Evolutionary conservation across 106 monocot species (phyloP).

Genomic region (Amphibolis antarctica): DNA sequence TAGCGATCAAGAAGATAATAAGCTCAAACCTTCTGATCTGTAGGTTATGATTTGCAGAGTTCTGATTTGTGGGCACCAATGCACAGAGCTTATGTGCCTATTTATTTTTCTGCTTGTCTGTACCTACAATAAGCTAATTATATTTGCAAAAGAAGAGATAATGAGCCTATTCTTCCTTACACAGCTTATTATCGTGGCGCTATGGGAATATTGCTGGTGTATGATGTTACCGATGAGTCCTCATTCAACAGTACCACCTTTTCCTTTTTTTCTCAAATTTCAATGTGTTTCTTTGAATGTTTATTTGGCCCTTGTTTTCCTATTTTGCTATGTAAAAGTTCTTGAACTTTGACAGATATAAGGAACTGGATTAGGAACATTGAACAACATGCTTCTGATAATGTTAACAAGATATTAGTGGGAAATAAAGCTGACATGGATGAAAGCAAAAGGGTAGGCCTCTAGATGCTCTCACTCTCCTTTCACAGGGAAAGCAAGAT

Average conservation of each 20-base stretch:
- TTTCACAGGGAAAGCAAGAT: background rate
- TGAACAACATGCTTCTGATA: slow-evolving; percentile 96
- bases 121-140: background rate
- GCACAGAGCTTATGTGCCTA: background rate
- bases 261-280: background rate
- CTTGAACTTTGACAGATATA: slow-evolving; percentile 44
- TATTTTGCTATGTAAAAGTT: background rate
- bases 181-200: slow-evolving; percentile 95
- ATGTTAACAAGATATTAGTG: slow-evolving; percentile 93
- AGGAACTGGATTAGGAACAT: slow-evolving; percentile 98
- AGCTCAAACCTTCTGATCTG: no score
- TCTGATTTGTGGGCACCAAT: no score
- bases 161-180: background rate
- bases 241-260: slow-evolving; percentile 79
- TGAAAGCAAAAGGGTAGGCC: slow-evolving; percentile 90
- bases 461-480: background rate
- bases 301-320: background rate
- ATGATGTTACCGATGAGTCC: slow-evolving; percentile 97
- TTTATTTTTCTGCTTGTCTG: background rate
- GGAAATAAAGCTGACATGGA: slow-evolving; percentile 99
- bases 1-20: no score
- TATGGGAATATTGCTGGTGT: slow-evolving; percentile 98
- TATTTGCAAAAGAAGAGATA: background rate
- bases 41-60: no score
- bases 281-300: background rate